Evolutionary conservation across 2,329 filamentous ascomycete species (phyloP).

Genomic region (Ophiostoma sp.): DNA sequence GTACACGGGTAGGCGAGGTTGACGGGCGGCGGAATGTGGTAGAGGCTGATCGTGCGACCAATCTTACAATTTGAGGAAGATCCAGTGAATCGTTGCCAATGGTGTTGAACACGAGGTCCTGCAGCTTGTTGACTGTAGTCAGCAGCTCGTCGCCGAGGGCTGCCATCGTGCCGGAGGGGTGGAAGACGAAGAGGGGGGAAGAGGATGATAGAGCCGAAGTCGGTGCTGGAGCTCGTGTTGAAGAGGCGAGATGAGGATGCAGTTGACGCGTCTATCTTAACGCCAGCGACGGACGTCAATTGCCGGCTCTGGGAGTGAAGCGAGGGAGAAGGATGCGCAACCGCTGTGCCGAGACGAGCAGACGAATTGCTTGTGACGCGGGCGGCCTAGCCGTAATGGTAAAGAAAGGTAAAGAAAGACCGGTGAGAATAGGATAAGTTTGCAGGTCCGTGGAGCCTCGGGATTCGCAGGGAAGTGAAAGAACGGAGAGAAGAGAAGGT

Average conservation of each 20-base stretch:
- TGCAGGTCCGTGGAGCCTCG: conserved; percentile 8
- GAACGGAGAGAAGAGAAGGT: neutral
- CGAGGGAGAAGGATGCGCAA: neutral
- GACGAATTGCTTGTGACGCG: conserved; percentile 12
- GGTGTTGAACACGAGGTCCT: conserved; percentile 98
- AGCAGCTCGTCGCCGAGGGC: conserved; percentile 93
- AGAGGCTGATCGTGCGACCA: neutral
- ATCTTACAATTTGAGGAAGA: conserved; percentile 87
- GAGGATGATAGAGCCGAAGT: neutral
- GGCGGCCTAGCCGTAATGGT: neutral
- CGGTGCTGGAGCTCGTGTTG: neutral
- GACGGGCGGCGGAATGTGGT: neutral
- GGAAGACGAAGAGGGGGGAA: neutral
- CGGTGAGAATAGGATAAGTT: conserved; percentile 2
- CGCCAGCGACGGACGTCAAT: neutral
- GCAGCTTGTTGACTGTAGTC: conserved; percentile 93
- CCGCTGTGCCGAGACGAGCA: neutral
- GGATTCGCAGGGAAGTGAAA: conserved; percentile 3
- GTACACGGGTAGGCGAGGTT: conserved; percentile 20
- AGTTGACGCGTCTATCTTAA: neutral
- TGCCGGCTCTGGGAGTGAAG: neutral
- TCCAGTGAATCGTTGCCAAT: conserved; percentile 98
- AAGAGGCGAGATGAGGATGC: neutral
- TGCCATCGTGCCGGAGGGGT: conserved; percentile 57
- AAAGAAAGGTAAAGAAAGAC: neutral